phyloP scores from a whole-genome alignment of 345 rosid genomes.

The Salix brachista region DNA sequence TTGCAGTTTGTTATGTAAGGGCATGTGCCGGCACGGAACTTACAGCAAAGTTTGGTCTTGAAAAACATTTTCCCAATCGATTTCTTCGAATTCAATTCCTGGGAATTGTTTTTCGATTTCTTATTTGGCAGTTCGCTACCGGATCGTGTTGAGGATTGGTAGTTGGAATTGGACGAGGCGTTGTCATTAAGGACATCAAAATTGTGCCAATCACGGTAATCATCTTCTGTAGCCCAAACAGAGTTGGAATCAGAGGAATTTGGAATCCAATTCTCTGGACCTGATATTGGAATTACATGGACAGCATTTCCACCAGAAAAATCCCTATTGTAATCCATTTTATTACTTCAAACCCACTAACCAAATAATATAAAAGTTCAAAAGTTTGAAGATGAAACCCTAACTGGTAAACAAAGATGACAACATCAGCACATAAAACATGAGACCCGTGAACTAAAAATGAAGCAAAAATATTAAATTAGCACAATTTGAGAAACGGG shows the following conservation, averaged over 20 bases:
- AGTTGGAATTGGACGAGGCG: constrained; percentile 43
- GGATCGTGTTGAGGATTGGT: constrained; percentile 41
- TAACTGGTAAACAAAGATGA: neutral
- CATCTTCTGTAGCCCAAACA: constrained; percentile 93
- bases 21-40: constrained; percentile 70
- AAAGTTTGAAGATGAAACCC: constrained; percentile 1
- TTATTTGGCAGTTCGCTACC: constrained; percentile 55
- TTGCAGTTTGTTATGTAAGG: constrained; percentile 65
- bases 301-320: constrained; percentile 52
- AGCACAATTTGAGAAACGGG: neutral
- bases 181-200: constrained; percentile 34
- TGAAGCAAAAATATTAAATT: neutral
- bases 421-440: neutral
- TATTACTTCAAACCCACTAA: neutral
- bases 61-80: constrained; percentile 73
- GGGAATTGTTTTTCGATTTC: constrained; percentile 46
- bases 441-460: neutral
- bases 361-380: neutral
- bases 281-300: constrained; percentile 45
- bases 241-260: constrained; percentile 43
- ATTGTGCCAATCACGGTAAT: constrained; percentile 63
- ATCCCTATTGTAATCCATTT: constrained; percentile 53
- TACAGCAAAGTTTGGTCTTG: constrained; percentile 87
- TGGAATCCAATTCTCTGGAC: constrained; percentile 60
- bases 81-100: constrained; percentile 49